Conservation (phyloP, 176 grass and related monocot genomes). For the Carex kokanica region DNA sequence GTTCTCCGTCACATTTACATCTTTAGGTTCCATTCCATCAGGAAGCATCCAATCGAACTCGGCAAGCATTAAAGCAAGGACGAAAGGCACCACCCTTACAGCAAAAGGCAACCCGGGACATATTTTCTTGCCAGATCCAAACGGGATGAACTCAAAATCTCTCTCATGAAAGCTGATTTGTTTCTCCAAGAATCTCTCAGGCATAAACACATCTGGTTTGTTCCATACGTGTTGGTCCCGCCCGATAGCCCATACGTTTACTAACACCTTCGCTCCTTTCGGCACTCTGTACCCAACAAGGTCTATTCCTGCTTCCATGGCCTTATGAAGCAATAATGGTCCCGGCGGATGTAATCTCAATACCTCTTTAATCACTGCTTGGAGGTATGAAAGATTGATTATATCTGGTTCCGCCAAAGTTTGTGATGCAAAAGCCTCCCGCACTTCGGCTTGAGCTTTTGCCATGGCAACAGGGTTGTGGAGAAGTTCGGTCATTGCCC, state of each 20-base stretch:
- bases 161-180: constrained; percentile 34
- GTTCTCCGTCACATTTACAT: constrained; percentile 44
- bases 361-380: constrained; percentile 53
- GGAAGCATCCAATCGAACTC: constrained; percentile 56
- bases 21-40: constrained; percentile 34
- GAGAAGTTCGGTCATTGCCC: constrained; percentile 66
- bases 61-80: constrained; percentile 40
- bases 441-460: constrained; percentile 50
- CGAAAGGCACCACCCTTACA: constrained; percentile 33
- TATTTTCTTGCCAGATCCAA: constrained; percentile 47
- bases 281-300: constrained; percentile 42
- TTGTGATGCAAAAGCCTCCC: constrained; percentile 19
- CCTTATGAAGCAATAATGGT: constrained; percentile 53
- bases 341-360: constrained; percentile 58
- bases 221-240: constrained; percentile 46
- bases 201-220: constrained; percentile 35
- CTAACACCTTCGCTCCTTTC: constrained; percentile 30
- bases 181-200: constrained; percentile 44
- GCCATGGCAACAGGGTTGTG: constrained; percentile 43
- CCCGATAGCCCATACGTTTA: constrained; percentile 51
- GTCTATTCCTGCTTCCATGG: constrained; percentile 26
- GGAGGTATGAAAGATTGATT: constrained; percentile 42
- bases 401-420: constrained; percentile 28
- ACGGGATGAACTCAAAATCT: constrained; percentile 48
- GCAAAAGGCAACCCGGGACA: constrained; percentile 59